phyloP scores from a whole-genome alignment of 2,329 filamentous ascomycete genomes.

The Paecilomyces variotii region DNA sequence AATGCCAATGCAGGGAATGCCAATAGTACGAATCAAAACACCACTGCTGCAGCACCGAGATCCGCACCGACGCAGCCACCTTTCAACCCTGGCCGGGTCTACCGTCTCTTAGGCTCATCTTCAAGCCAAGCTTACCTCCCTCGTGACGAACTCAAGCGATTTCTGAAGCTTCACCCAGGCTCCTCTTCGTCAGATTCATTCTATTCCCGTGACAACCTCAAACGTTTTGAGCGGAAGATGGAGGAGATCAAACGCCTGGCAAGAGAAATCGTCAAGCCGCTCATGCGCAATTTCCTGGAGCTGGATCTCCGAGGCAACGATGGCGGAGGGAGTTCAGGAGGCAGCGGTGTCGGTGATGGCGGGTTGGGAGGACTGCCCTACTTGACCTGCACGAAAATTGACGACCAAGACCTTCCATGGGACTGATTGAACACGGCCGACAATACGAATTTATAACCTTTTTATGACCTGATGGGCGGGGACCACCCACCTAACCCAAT shows the following conservation, averaged over 20 bases:
- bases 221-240: conserved; percentile 75
- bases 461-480: background rate
- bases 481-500: background rate
- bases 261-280: conserved; percentile 69
- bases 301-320: conserved; percentile 54
- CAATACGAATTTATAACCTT: background rate
- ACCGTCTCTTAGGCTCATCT: conserved; percentile 64
- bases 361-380: conserved; percentile 47
- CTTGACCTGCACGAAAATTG: conserved; percentile 57
- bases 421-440: conserved; percentile 23
- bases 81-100: conserved; percentile 56
- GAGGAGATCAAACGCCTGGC: conserved; percentile 84
- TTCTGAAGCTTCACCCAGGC: conserved; percentile 68
- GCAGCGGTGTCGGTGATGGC: conserved; percentile 24
- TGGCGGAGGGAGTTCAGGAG: conserved; percentile 8
- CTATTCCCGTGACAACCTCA: conserved; percentile 79
- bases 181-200: conserved; percentile 46
- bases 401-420: conserved; percentile 58
- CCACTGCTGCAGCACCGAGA: conserved; percentile 13
- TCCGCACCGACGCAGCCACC: conserved; percentile 17
- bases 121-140: conserved; percentile 58
- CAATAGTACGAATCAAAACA: conserved; percentile 8
- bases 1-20: conserved; percentile 5
- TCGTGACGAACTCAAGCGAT: conserved; percentile 84
- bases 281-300: conserved; percentile 80